A percentile compares a stretch with the other conserved stretches of the same genome.
phyloP scores from a whole-genome alignment of 805 yeast genomes.

The Peterozyma xylosa region DNA sequence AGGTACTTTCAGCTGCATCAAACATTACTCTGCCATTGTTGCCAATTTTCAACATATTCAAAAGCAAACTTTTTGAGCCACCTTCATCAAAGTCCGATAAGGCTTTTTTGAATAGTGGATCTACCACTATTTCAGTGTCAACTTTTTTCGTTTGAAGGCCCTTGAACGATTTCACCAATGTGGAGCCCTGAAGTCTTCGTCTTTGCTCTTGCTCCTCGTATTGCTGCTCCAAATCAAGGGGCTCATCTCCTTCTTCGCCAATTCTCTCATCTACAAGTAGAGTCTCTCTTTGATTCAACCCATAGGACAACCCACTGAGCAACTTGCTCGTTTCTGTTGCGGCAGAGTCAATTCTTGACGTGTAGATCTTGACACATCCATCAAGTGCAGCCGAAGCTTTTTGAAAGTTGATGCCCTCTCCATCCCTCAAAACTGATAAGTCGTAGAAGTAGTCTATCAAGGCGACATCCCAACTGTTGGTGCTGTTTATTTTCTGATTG shows the following conservation, averaged over 20 bases:
- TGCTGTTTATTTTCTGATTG: constrained; percentile 57
- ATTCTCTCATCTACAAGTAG: constrained; percentile 14
- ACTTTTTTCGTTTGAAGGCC: constrained; percentile 33
- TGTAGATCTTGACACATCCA: constrained; percentile 90
- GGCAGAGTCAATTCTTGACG: constrained; percentile 86
- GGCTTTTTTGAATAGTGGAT: constrained; percentile 50
- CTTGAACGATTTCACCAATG: constrained; percentile 31
- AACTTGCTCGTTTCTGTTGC: constrained; percentile 85
- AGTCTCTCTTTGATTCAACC: neutral
- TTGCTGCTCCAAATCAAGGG: constrained; percentile 10
- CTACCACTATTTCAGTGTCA: constrained; percentile 42
- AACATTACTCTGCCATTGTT: constrained; percentile 39
- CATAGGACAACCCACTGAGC: constrained; percentile 36
- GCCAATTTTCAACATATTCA: constrained; percentile 42
- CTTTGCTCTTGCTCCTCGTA: constrained; percentile 13
- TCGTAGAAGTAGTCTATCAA: constrained; percentile 89
- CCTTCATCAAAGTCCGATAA: constrained; percentile 55
- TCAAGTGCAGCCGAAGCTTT: constrained; percentile 87
- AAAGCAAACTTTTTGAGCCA: constrained; percentile 47
- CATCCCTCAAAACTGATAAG: constrained; percentile 63
- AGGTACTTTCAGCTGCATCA: constrained; percentile 29
- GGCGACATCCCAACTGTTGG: constrained; percentile 87
- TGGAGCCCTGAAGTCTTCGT: constrained; percentile 14
- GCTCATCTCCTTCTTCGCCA: constrained; percentile 16
- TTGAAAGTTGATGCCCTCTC: constrained; percentile 80